phyloP scores from a whole-genome alignment of 768 basidiomycete genomes.

The Leccinellum rugosiceps region DNA sequence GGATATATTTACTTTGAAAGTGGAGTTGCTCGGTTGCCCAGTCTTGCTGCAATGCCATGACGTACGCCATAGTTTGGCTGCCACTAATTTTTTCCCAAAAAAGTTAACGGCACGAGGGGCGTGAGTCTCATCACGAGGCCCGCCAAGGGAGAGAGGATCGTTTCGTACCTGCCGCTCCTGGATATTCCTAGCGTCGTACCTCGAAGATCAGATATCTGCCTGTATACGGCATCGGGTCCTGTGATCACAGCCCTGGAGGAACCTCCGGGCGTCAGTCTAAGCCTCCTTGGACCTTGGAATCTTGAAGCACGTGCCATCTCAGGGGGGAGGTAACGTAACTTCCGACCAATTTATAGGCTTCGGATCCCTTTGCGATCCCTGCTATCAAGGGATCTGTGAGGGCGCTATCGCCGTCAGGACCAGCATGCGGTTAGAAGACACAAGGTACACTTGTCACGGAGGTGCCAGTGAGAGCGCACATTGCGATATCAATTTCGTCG shows the following conservation, averaged over 20 bases:
- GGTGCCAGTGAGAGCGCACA: constrained; percentile 43
- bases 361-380: constrained; percentile 87
- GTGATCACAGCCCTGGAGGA: constrained; percentile 83
- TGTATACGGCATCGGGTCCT: constrained; percentile 64
- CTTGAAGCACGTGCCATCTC: constrained; percentile 59
- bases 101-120: background rate
- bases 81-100: constrained; percentile 40
- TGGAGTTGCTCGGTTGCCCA: constrained; percentile 66
- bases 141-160: background rate
- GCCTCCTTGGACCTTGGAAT: background rate
- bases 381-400: constrained; percentile 90
- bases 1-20: constrained; percentile 69
- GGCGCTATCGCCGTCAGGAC: constrained; percentile 47
- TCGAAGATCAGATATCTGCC: constrained; percentile 69
- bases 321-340: constrained; percentile 88
- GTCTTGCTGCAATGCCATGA: constrained; percentile 86
- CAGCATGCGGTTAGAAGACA: background rate
- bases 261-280: background rate
- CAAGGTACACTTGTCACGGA: constrained; percentile 1
- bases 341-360: constrained; percentile 87
- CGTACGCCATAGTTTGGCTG: constrained; percentile 93
- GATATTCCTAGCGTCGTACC: constrained; percentile 89
- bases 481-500: constrained; percentile 78
- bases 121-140: background rate
- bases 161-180: constrained; percentile 67